Evolutionary conservation across 352 stramenopile species (phyloP).

Genomic region (Globisporangium iwayamae): DNA sequence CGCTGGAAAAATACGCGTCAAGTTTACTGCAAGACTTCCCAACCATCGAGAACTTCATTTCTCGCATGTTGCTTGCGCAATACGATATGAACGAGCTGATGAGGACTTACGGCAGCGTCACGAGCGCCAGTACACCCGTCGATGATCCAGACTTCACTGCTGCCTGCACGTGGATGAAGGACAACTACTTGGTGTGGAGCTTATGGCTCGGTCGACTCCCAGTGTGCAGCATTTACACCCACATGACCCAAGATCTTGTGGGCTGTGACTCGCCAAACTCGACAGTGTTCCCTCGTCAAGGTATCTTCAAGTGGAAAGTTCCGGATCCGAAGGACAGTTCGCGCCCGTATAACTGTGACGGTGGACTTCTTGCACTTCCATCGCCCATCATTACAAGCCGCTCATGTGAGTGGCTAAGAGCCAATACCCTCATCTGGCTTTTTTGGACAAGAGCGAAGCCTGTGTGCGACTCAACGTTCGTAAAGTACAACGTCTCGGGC

Average conservation of each 20-base stretch:
- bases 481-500: slow-evolving; percentile 36
- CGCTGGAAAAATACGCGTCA: slow-evolving; percentile 35
- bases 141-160: slow-evolving; percentile 28
- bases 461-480: slow-evolving; percentile 32
- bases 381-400: slow-evolving; percentile 28
- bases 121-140: neutral
- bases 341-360: slow-evolving; percentile 44
- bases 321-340: slow-evolving; percentile 31
- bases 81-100: slow-evolving; percentile 22
- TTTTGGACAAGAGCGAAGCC: slow-evolving; percentile 27
- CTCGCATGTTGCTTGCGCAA: slow-evolving; percentile 13
- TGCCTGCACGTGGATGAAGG: slow-evolving; percentile 40
- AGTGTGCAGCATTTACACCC: slow-evolving; percentile 27
- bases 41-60: neutral
- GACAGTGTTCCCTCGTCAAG: slow-evolving; percentile 22
- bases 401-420: slow-evolving; percentile 34
- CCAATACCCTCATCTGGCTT: slow-evolving; percentile 31
- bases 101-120: slow-evolving; percentile 2
- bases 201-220: slow-evolving; percentile 35
- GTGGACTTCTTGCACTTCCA: slow-evolving; percentile 21
- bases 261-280: slow-evolving; percentile 22
- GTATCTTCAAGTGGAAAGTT: slow-evolving; percentile 31
- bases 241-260: slow-evolving; percentile 30
- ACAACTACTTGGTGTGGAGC: slow-evolving; percentile 39
- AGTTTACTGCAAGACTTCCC: slow-evolving; percentile 15